phyloP scores from a whole-genome alignment of 495 filamentous ascomycete species.

The Xylaria nigripes region DNA sequence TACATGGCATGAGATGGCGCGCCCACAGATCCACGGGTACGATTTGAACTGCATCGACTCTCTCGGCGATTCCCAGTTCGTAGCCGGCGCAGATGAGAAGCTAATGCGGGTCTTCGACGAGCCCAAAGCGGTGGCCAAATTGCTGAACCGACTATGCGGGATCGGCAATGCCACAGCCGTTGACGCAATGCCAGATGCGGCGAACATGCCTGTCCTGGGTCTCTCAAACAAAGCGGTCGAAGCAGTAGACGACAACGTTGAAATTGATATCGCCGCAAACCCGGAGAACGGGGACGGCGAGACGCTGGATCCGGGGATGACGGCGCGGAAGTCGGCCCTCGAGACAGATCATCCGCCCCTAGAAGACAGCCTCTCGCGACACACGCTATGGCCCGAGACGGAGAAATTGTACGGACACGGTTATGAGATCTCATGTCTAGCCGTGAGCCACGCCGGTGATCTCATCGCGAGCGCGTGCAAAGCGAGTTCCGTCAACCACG shows the following conservation, averaged over 20 bases:
- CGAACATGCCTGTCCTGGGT: constrained; percentile 87
- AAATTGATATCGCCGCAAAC: constrained; percentile 26
- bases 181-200: constrained; percentile 66
- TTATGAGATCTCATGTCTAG: constrained; percentile 91
- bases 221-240: constrained; percentile 91
- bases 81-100: constrained; percentile 98
- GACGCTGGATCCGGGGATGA: constrained; percentile 34
- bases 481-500: constrained; percentile 86
- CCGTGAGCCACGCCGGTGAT: constrained; percentile 62
- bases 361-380: constrained; percentile 80
- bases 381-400: constrained; percentile 90
- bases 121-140: constrained; percentile 69
- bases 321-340: constrained; percentile 36
- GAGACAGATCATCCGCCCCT: constrained; percentile 63
- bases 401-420: constrained; percentile 98
- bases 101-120: constrained; percentile 89
- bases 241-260: constrained; percentile 42
- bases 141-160: constrained; percentile 62
- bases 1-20: constrained; percentile 91
- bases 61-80: constrained; percentile 60
- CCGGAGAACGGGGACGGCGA: constrained; percentile 27
- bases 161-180: constrained; percentile 33
- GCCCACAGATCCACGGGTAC: constrained; percentile 97
- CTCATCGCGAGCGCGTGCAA: constrained; percentile 89
- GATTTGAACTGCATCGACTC: constrained; percentile 90